Evolutionary conservation across 2,329 filamentous ascomycete genomes (phyloP).

Genomic region (Phialocephala subalpina): DNA sequence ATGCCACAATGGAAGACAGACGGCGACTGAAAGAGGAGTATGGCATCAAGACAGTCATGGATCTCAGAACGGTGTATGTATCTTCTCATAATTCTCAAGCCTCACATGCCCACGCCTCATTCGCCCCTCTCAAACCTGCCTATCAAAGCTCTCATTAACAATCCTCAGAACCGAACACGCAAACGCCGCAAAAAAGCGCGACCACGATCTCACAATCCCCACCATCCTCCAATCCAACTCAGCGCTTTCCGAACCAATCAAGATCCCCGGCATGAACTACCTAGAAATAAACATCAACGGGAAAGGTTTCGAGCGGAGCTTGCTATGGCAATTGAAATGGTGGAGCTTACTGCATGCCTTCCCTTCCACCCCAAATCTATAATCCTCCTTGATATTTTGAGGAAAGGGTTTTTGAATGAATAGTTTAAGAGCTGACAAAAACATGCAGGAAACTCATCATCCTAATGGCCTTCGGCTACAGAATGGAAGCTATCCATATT

Average conservation of each 20-base stretch:
- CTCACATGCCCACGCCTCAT: too few species aligned
- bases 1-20: constrained; percentile 73
- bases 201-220: constrained; percentile 53
- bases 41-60: constrained; percentile 76
- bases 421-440: not conserved
- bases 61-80: constrained; percentile 76
- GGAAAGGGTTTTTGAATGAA: too few species aligned
- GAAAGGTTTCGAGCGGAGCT: constrained; percentile 68
- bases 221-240: constrained; percentile 57
- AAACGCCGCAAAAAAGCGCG: constrained; percentile 69
- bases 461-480: constrained; percentile 71
- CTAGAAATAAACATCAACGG: constrained; percentile 78
- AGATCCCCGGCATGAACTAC: constrained; percentile 71
- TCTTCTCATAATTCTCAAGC: not conserved
- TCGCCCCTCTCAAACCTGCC: too few species aligned
- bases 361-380: not conserved
- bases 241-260: constrained; percentile 60
- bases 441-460: constrained; percentile 62
- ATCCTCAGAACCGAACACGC: constrained; percentile 78
- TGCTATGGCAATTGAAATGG: constrained; percentile 75
- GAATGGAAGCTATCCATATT: constrained; percentile 73
- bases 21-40: constrained; percentile 64
- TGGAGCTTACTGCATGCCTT: constrained; percentile 64
- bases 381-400: too few species aligned
- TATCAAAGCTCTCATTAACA: constrained; percentile 2